Conservation (phyloP, 441 rosid genomes). For the Flueggea neowawraea region DNA sequence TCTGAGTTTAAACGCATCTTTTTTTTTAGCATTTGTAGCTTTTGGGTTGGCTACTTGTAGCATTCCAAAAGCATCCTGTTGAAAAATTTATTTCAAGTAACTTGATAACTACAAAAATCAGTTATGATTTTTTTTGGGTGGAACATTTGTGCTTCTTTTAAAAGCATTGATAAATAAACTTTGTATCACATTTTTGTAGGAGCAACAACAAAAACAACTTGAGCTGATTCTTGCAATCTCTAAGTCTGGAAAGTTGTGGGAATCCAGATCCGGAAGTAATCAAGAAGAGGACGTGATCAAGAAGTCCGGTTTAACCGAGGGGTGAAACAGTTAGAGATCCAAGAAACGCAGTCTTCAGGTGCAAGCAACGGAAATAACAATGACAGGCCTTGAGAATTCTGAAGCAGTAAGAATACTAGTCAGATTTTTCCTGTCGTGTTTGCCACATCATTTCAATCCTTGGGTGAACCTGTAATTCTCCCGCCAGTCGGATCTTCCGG, state of each 20-base stretch:
- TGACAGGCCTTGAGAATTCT: constrained; percentile 25
- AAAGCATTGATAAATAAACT: constrained; percentile 2
- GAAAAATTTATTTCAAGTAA: too few species aligned
- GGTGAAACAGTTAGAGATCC: constrained; percentile 31
- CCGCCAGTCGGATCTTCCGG: background rate
- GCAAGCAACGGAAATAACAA: constrained; percentile 29
- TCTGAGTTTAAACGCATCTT: too few species aligned
- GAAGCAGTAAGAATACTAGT: constrained; percentile 9
- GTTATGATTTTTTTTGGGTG: background rate
- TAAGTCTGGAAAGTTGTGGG: constrained; percentile 61
- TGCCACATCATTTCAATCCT: too few species aligned
- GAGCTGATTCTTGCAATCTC: constrained; percentile 78
- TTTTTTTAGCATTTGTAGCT: too few species aligned
- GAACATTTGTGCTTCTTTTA: background rate
- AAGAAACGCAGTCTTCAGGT: constrained; percentile 23
- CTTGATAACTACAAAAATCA: too few species aligned
- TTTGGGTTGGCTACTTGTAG: too few species aligned
- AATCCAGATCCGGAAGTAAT: constrained; percentile 28
- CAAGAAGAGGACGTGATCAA: constrained; percentile 25
- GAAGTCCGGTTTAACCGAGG: constrained; percentile 21
- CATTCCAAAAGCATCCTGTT: too few species aligned
- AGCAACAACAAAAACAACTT: constrained; percentile 87
- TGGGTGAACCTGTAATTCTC: background rate
- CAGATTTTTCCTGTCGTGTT: background rate
- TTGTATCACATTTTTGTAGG: constrained; percentile 38